Conservation (phyloP, 1,284 basidiomycete genomes). For the Ceratobasidium papillatum region DNA sequence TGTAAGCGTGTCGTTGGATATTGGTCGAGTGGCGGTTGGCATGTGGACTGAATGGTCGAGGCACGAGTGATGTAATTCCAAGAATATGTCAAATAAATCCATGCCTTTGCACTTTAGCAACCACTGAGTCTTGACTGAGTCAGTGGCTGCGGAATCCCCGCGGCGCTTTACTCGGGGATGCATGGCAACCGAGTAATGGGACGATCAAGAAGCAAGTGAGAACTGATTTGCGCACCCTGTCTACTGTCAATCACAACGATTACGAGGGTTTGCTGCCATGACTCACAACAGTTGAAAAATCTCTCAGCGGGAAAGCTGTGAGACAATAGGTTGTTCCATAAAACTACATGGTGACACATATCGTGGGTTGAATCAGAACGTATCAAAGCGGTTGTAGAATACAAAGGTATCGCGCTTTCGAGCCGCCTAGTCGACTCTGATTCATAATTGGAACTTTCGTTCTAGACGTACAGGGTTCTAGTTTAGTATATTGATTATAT, state of each 20-base stretch:
- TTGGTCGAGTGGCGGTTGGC: background rate
- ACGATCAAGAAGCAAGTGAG: background rate
- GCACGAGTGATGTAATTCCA: background rate
- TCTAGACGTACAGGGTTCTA: background rate
- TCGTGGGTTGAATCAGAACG: background rate
- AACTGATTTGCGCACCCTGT: background rate
- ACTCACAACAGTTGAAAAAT: background rate
- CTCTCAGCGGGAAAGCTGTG: background rate
- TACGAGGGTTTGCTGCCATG: background rate
- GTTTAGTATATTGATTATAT: background rate
- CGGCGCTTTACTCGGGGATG: background rate
- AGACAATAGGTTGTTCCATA: background rate
- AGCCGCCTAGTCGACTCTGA: background rate
- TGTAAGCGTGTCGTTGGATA: background rate
- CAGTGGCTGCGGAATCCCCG: too few relatives aligned
- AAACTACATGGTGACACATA: background rate
- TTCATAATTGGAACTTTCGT: slow-evolving; percentile 1
- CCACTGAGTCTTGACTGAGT: background rate
- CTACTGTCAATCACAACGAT: background rate
- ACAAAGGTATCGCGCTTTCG: slow-evolving; percentile 8
- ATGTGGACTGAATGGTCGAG: background rate
- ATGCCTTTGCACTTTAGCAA: background rate
- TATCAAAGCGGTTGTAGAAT: background rate
- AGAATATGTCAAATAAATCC: background rate
- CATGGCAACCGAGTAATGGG: background rate